Conservation (phyloP, 208 protist genomes). For the Trypanosoma theileri region DNA sequence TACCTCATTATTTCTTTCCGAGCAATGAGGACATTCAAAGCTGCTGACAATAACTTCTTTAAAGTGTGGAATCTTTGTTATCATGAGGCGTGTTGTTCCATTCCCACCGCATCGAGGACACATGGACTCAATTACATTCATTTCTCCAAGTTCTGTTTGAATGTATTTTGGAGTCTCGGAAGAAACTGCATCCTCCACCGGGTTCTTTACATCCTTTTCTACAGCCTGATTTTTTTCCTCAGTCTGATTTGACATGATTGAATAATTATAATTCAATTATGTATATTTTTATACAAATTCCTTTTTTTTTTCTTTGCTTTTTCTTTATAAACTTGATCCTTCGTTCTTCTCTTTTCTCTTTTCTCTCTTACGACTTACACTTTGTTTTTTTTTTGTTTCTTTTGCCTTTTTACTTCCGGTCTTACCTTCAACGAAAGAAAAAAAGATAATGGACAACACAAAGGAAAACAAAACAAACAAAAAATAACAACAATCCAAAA, state of each 20-base stretch:
- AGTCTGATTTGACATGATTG: neutral
- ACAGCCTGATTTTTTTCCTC: constrained; percentile 15
- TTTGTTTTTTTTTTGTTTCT: too few relatives aligned
- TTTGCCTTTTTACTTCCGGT: too few relatives aligned
- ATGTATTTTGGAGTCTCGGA: constrained; percentile 47
- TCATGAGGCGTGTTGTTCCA: constrained; percentile 89
- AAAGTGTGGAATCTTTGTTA: constrained; percentile 92
- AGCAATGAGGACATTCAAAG: constrained; percentile 89
- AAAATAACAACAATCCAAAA: neutral
- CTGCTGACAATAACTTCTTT: constrained; percentile 91
- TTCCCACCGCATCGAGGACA: constrained; percentile 86
- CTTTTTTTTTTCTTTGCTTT: too few relatives aligned
- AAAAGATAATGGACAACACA: neutral
- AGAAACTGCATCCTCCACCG: constrained; percentile 8
- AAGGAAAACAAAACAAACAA: neutral
- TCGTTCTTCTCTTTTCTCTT: too few relatives aligned
- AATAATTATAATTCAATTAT: too few relatives aligned
- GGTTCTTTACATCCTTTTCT: neutral
- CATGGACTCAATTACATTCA: constrained; percentile 87
- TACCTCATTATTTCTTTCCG: constrained; percentile 88
- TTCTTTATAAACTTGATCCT: too few relatives aligned
- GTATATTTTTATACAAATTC: too few relatives aligned
- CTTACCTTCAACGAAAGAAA: too few relatives aligned
- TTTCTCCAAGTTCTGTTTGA: constrained; percentile 82
- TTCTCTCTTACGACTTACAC: too few relatives aligned